Base-by-base conservation (phyloP, 305 asterid species). In the Fraxinus sp. region DNA sequence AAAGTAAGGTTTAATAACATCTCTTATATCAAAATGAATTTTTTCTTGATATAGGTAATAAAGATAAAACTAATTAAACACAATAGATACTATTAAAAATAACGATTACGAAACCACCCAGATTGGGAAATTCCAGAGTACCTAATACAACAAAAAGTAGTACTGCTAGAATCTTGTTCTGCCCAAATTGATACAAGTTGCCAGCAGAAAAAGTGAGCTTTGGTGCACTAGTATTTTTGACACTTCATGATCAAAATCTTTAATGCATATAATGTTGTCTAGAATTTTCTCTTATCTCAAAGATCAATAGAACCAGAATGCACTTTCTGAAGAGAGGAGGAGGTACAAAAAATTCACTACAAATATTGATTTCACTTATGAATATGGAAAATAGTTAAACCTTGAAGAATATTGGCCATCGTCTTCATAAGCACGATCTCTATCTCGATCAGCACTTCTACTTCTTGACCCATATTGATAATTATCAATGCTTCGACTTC, bases 331-430 rank as follows among this genome's bases (percentile, higher is more conserved):
- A 62, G 14, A 18, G 32, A 20, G 26, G 10, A 22, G 24, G 32
- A 62, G 5, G 32, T 4, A 16, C 57, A 77, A 71, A 73, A 70
- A 33, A 20, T 74, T 74, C n/a, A 72, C 72, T 24, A 81, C 78
- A 55, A 14, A 46, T 55, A 70, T 83, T 32, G 36, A 57, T 75
- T 77, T 28, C 74, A 72, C 35, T 71, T 80, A 72, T 32, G 76
- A 33, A 72, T 64, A 44, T 24, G 70, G 57, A 52, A 83, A 83
- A 37, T 55, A 72, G 72, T 81, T 86, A 81, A 80, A 96, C 99
- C 99, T 93, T 77, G 95, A 90, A 80, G 97, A 89, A 82, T 93
- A 90, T 81, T 93, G 99, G 71, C 91, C 93, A 86, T 96, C 98
- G 78, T 93, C 94, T 80, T 92, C 99, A 88, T 85, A 88, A 81